A percentile compares a stretch with the other conserved stretches of the same genome.
Evolutionary conservation across 192 early-diverging fungal species (phyloP).

Genomic region (Nowakowskiella sp.): DNA sequence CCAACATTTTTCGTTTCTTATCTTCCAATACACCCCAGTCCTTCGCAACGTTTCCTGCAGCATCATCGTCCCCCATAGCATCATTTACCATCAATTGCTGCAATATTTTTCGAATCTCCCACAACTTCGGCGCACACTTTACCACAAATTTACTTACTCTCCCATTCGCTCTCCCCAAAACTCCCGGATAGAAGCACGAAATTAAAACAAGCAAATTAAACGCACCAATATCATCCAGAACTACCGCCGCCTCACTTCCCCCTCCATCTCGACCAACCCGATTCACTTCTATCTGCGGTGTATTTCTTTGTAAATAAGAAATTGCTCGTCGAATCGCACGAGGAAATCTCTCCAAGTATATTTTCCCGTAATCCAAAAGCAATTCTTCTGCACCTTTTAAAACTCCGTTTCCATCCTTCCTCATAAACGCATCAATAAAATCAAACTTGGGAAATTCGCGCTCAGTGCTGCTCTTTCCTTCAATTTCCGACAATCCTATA

Average conservation of each 20-base stretch:
- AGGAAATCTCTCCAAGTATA: not conserved
- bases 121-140: not conserved
- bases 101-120: not conserved
- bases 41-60: not conserved
- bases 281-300: not conserved
- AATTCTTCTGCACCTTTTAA: not conserved
- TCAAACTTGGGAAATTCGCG: not conserved
- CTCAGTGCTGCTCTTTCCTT: too few relatives aligned
- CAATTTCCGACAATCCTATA: too few relatives aligned
- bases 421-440: not conserved
- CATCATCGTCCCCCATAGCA: not conserved
- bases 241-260: not conserved
- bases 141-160: not conserved
- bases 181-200: not conserved
- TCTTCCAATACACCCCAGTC: not conserved
- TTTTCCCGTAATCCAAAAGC: not conserved
- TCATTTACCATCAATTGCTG: not conserved
- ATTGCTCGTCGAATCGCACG: not conserved
- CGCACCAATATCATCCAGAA: not conserved
- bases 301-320: not conserved
- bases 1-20: not conserved
- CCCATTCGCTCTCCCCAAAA: not conserved
- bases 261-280: not conserved
- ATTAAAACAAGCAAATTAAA: not conserved
- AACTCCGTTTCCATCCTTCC: not conserved